Base-by-base conservation (phyloP, 805 yeast genomes). In the Kuraishia molischiana region DNA sequence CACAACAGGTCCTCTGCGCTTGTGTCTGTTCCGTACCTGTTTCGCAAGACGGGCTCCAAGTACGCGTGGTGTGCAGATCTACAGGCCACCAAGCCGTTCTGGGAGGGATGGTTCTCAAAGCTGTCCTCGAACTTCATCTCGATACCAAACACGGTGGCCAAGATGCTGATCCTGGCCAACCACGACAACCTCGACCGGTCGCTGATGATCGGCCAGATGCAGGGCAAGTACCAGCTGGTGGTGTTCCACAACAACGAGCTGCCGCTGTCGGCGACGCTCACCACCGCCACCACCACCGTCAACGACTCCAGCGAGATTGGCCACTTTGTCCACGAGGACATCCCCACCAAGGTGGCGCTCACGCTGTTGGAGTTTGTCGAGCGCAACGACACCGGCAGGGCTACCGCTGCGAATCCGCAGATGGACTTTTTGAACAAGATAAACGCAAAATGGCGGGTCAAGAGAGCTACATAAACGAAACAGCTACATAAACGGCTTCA, bases 311-410 rank as follows among this genome's bases (percentile, higher is more conserved):
- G 59, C 44, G 81, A 79, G 38, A 66, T 87, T 2, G 97, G 97
- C 1, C 99, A 92, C 59, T 92, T 89, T 48, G 63, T 94, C n/a
- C 98, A 92, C 35, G 98, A 92, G 53, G 99, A 92, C 55, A 68
- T 72, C 5, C 92, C 97, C 0, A 58, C 52, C 3, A 81, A 80
- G 48, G 68, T 84, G 0, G 81, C 89, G 0, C 41, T 72, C 0
- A 71, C 81, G 6, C 46, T 74, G 13, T 29, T 64, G 33, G 79
- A 72, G 24, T 74, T 70, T 45, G 61, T 66, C 11, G 66, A 67
- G 39, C 58, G 79, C 36, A 66, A 66, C 44, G 70, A 67, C 44
- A 37, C 46, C 19, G 39, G 30, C 44, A 26, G 56, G 48, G 40
- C 51, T 54, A 58, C 50, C 51, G 19, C 64, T 53, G n/a, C 51